Evolutionary conservation across 768 basidiomycete genomes (phyloP).

Genomic region (Dioszegia hungarica): DNA sequence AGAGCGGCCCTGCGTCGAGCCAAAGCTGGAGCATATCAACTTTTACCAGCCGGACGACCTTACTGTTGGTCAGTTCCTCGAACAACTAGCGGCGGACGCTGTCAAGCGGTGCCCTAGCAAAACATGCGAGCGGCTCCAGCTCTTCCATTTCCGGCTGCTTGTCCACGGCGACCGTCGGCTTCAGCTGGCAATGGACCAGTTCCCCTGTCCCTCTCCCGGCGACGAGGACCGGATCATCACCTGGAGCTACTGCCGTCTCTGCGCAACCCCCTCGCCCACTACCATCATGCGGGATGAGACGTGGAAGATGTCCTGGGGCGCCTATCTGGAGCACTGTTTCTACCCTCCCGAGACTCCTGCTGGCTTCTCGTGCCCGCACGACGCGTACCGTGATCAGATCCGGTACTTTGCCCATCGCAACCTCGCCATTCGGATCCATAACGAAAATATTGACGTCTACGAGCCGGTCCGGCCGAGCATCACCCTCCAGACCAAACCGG

Average conservation of each 20-base stretch:
- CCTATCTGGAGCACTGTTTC: conserved; percentile 92
- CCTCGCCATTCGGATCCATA: conserved; percentile 63
- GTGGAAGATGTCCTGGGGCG: conserved; percentile 88
- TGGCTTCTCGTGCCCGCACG: conserved; percentile 88
- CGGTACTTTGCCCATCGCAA: conserved; percentile 75
- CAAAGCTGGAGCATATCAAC: conserved; percentile 65
- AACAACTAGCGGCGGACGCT: conserved; percentile 56
- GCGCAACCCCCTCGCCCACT: conserved; percentile 75
- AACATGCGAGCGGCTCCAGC: conserved; percentile 72
- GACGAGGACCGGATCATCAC: conserved; percentile 71
- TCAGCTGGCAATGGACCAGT: conserved; percentile 81
- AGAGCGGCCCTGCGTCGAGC: conserved; percentile 63
- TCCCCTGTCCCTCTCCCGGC: conserved; percentile 40
- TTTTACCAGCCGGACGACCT: conserved; percentile 92
- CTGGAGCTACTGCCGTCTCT: conserved; percentile 68
- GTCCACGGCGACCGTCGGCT: conserved; percentile 82
- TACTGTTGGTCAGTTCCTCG: conserved; percentile 90
- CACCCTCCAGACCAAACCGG: conserved; percentile 75
- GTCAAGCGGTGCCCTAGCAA: conserved; percentile 73
- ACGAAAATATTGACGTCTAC: conserved; percentile 73
- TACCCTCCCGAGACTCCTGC: conserved; percentile 77
- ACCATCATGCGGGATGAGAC: conserved; percentile 90
- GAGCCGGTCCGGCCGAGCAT: conserved; percentile 87
- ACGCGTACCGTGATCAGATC: conserved; percentile 86
- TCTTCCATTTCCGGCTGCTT: conserved; percentile 82